Percentiles rank a stretch among this genome's conserved stretches.
phyloP scores from a whole-genome alignment of 164 flowering plant genomes.

The Taxillus chinensis region DNA sequence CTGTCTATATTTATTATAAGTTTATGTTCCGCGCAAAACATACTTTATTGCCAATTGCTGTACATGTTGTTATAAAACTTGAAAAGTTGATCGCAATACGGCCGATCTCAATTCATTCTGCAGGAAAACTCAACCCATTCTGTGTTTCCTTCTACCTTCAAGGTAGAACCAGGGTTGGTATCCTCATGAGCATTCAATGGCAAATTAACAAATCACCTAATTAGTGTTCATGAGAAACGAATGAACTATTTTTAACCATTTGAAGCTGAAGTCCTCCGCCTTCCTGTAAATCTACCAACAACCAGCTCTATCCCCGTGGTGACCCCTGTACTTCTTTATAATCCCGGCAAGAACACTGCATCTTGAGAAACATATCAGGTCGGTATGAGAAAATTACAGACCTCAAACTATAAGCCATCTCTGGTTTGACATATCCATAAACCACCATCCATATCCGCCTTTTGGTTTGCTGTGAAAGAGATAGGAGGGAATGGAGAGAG shows the following conservation, averaged over 20 bases:
- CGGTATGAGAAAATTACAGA: constrained; percentile 1
- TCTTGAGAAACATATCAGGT: not conserved
- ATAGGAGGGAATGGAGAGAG: constrained; percentile 7
- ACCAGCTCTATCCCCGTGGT: constrained; percentile 8
- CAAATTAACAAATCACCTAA: constrained; percentile 9
- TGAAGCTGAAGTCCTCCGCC: constrained; percentile 7
- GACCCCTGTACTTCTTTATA: not conserved
- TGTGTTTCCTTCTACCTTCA: not conserved
- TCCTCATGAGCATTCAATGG: not conserved
- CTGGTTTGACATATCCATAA: not conserved
- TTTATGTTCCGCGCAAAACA: too few relatives aligned
- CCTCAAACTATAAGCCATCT: constrained; percentile 3
- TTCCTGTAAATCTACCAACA: constrained; percentile 4
- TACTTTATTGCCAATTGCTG: too few relatives aligned
- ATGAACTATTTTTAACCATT: constrained; percentile 9
- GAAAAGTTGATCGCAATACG: not conserved
- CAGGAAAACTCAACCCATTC: not conserved
- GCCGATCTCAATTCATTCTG: not conserved
- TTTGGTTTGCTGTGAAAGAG: too few relatives aligned
- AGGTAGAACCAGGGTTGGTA: not conserved
- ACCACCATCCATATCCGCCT: not conserved
- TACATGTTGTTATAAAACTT: not conserved
- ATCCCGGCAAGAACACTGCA: not conserved
- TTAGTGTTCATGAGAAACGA: constrained; percentile 12
- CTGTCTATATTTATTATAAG: too few relatives aligned